Conservation (phyloP, 2,329 filamentous ascomycete genomes). For the Trichophyton mentagrophytes region DNA sequence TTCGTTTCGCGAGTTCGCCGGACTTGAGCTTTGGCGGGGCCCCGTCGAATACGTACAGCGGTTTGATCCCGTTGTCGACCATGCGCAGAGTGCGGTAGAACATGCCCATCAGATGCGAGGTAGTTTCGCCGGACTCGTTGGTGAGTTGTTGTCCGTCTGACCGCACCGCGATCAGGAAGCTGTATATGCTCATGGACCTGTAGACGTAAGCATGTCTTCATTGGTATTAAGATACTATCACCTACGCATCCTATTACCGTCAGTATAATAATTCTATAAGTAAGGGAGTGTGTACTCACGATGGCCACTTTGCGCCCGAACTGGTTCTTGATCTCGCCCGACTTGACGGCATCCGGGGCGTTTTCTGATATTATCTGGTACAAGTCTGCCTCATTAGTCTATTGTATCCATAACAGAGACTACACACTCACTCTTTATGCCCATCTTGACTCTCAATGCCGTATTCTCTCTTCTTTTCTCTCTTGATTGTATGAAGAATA, state of each 20-base stretch:
- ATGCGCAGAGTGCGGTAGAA: conserved; percentile 98
- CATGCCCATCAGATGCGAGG: conserved; percentile 97
- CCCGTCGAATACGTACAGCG: conserved; percentile 94
- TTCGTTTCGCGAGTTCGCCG: conserved; percentile 89
- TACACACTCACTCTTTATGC: not conserved
- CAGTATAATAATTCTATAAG: not conserved
- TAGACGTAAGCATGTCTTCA: too few species aligned
- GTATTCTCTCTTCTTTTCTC: too few species aligned
- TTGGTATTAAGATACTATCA: not conserved
- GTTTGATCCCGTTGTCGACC: conserved; percentile 97
- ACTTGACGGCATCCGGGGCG: conserved; percentile 88
- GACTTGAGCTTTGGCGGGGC: conserved; percentile 96
- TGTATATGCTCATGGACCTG: conserved; percentile 97
- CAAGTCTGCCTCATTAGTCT: conserved; percentile 40
- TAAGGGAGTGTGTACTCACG: conserved; percentile 43
- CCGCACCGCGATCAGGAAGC: conserved; percentile 92
- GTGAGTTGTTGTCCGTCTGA: conserved; percentile 94
- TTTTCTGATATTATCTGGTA: conserved; percentile 79
- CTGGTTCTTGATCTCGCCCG: conserved; percentile 96
- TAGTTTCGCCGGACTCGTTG: conserved; percentile 90
- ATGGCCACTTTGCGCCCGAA: conserved; percentile 98
- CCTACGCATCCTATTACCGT: conserved; percentile 36
- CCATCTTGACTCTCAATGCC: not conserved
- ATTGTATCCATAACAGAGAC: not conserved
- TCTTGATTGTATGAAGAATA: too few species aligned